Evolutionary conservation across 345 rosid genomes (phyloP).

Genomic region (Lepidium sativum): DNA sequence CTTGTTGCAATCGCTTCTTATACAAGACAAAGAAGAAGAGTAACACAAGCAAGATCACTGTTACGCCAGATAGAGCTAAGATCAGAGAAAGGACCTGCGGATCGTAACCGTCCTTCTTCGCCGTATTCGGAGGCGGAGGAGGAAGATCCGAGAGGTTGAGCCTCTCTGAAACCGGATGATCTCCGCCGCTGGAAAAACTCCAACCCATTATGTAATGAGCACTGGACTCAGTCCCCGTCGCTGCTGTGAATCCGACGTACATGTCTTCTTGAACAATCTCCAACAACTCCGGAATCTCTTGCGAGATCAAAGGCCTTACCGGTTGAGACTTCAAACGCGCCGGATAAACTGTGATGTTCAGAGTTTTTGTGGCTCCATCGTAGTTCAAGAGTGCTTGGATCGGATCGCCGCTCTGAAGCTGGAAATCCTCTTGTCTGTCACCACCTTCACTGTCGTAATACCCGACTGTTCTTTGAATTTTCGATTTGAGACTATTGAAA

Average conservation of each 20-base stretch:
- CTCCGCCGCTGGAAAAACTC: conserved; percentile 40
- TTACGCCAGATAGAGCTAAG: conserved; percentile 25
- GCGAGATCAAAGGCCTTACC: conserved; percentile 18
- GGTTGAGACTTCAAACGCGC: conserved; percentile 14
- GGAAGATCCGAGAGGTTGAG: conserved; percentile 28
- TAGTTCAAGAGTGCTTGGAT: conserved; percentile 47
- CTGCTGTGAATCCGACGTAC: conserved; percentile 57
- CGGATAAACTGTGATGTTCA: conserved; percentile 38
- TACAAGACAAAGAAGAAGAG: conserved; percentile 20
- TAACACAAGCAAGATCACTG: conserved; percentile 21
- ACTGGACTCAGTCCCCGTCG: conserved; percentile 41
- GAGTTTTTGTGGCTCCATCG: conserved; percentile 11
- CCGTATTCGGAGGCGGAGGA: conserved; percentile 14
- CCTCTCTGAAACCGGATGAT: background rate
- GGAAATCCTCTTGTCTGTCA: conserved; percentile 6
- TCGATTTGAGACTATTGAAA: conserved; percentile 39
- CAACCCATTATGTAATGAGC: conserved; percentile 60
- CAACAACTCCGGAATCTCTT: background rate
- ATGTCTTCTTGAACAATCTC: conserved; percentile 22
- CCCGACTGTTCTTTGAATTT: background rate
- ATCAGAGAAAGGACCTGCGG: conserved; percentile 33
- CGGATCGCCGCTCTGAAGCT: conserved; percentile 30
- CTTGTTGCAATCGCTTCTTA: conserved; percentile 33
- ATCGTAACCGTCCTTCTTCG: background rate
- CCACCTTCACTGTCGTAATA: conserved; percentile 1